Percentiles rank a stretch among this genome's conserved stretches.
These are phyloP conservation scores for Trametes sanguinea DNA, from an alignment of 768 basidiomycete genomes.

Conservation along the genomic window DNA sequence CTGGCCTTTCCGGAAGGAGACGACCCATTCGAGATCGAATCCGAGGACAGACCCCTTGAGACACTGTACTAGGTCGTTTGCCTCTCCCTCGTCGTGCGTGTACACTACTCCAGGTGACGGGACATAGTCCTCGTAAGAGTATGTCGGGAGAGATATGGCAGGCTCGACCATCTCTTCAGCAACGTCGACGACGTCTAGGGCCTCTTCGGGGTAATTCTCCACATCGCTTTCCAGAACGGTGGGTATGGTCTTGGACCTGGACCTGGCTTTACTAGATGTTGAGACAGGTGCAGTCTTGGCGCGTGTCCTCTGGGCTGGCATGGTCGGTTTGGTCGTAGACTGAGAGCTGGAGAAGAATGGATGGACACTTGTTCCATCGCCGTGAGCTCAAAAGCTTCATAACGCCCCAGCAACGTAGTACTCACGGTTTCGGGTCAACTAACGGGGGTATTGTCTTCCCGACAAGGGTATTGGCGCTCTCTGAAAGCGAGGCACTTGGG, in stretches of 20 bases:
- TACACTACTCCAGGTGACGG: slow-evolving; percentile 42
- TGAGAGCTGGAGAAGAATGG: neutral
- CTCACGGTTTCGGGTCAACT: slow-evolving; percentile 1
- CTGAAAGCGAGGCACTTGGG: neutral
- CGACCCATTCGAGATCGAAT: slow-evolving; percentile 54
- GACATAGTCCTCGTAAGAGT: slow-evolving; percentile 41
- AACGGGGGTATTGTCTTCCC: neutral
- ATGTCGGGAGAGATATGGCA: slow-evolving; percentile 31
- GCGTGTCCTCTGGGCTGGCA: neutral
- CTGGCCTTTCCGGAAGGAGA: slow-evolving; percentile 34
- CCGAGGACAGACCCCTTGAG: slow-evolving; percentile 47
- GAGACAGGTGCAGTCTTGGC: neutral
- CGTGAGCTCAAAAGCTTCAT: neutral
- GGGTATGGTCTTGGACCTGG: neutral
- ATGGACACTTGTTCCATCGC: neutral
- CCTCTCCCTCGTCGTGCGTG: slow-evolving; percentile 42
- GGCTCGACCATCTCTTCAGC: neutral
- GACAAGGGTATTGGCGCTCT: neutral
- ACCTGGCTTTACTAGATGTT: neutral
- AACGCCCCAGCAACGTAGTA: neutral
- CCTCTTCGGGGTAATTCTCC: slow-evolving; percentile 4
- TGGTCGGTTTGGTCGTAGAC: neutral
- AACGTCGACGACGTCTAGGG: neutral
- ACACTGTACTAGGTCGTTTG: slow-evolving; percentile 40
- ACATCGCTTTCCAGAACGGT: neutral